Evolutionary conservation across 1,284 basidiomycete genomes (phyloP).

Genomic region (Ceratorhiza oryzae-sativae): DNA sequence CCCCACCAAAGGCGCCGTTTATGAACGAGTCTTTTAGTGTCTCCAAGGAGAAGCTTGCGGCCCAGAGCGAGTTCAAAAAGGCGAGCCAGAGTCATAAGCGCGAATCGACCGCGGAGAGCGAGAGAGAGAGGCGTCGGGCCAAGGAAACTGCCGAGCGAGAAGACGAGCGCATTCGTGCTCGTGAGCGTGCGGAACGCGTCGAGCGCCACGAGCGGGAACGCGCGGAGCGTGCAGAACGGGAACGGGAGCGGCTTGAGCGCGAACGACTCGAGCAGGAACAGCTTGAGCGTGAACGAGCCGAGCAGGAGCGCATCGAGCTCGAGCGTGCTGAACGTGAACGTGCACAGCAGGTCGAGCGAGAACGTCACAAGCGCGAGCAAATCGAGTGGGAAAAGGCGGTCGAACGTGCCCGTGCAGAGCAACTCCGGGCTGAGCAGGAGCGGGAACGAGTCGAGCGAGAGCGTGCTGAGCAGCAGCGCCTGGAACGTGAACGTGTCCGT

Average conservation of each 20-base stretch:
- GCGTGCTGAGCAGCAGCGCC: not conserved
- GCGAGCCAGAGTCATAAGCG: slow-evolving; percentile 9
- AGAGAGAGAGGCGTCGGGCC: slow-evolving; percentile 9
- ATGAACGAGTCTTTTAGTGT: slow-evolving; percentile 36
- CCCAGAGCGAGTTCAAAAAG: slow-evolving; percentile 35
- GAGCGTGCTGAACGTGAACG: slow-evolving; percentile 18
- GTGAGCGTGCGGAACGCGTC: slow-evolving; percentile 17
- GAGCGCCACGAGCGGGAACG: slow-evolving; percentile 14
- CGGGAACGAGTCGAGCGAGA: slow-evolving; percentile 15
- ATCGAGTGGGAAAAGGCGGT: slow-evolving; percentile 4
- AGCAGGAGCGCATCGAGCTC: slow-evolving; percentile 9
- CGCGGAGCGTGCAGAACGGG: slow-evolving; percentile 4
- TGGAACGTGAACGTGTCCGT: not conserved
- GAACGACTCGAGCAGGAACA: slow-evolving; percentile 3
- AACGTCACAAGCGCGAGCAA: slow-evolving; percentile 20
- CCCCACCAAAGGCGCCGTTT: slow-evolving; percentile 19
- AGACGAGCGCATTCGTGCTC: not conserved
- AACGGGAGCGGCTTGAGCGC: slow-evolving; percentile 17
- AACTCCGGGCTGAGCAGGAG: slow-evolving; percentile 6
- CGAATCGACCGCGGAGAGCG: slow-evolving; percentile 32
- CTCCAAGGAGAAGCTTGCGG: slow-evolving; percentile 30
- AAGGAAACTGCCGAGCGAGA: slow-evolving; percentile 2
- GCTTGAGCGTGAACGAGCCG: not conserved
- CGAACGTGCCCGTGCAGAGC: slow-evolving; percentile 6
- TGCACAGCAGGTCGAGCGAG: slow-evolving; percentile 3